phyloP scores from a whole-genome alignment of 148 eudicot genomes.

The Polygonum maritimum region DNA sequence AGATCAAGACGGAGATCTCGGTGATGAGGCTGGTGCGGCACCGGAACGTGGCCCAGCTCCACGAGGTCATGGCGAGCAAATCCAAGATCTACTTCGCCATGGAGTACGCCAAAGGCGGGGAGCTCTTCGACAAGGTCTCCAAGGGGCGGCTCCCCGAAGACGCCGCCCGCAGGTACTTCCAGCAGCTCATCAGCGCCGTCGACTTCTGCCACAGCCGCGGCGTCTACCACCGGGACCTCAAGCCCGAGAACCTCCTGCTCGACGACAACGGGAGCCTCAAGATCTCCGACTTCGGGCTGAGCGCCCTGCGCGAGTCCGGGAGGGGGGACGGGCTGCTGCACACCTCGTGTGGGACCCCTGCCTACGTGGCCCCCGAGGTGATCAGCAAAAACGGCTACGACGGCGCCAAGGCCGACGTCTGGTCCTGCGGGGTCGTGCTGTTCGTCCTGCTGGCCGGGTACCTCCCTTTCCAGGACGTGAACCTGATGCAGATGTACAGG shows the following conservation, averaged over 20 bases:
- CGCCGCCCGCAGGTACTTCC: slow-evolving; percentile 51
- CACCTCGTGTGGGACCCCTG: slow-evolving; percentile 81
- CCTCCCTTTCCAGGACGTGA: slow-evolving; percentile 40
- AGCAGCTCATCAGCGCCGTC: slow-evolving; percentile 60
- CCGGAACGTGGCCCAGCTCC: slow-evolving; percentile 48
- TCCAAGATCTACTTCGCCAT: slow-evolving; percentile 69
- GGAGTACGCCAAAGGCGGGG: slow-evolving; percentile 77
- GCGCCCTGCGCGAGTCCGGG: slow-evolving; percentile 46
- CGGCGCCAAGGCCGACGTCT: slow-evolving; percentile 70
- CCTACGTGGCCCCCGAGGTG: slow-evolving; percentile 81
- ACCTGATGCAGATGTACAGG: slow-evolving; percentile 48
- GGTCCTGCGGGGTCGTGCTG: slow-evolving; percentile 82
- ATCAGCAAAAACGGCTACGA: slow-evolving; percentile 60
- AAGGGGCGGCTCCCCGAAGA: slow-evolving; percentile 59
- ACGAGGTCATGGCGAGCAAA: slow-evolving; percentile 82
- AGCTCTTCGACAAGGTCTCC: slow-evolving; percentile 54
- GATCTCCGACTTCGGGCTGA: slow-evolving; percentile 67
- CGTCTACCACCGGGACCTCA: slow-evolving; percentile 73
- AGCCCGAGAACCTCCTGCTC: slow-evolving; percentile 68
- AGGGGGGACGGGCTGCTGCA: slow-evolving; percentile 68
- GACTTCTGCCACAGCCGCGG: slow-evolving; percentile 85
- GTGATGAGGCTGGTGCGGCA: slow-evolving; percentile 64
- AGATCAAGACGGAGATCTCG: slow-evolving; percentile 69
- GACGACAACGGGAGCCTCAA: slow-evolving; percentile 52
- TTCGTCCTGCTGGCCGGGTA: slow-evolving; percentile 65